phyloP scores from a whole-genome alignment of 345 rosid genomes.

The Erysimum cheiranthoides region DNA sequence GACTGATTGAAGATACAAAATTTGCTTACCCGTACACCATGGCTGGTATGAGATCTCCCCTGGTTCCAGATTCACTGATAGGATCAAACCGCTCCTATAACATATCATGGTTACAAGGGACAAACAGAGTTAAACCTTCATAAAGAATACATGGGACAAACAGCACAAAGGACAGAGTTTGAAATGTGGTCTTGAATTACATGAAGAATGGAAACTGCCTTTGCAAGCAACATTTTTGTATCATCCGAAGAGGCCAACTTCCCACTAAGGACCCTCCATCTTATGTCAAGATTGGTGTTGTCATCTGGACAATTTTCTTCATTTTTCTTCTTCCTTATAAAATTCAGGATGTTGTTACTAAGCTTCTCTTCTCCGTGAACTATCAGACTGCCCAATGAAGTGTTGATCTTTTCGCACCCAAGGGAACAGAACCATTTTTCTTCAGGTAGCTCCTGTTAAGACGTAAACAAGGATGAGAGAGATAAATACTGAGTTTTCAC shows the following conservation, averaged over 20 bases:
- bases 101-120: slow-evolving; percentile 25
- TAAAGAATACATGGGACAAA: background rate
- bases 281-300: slow-evolving; percentile 56
- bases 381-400: slow-evolving; percentile 61
- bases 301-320: slow-evolving; percentile 49
- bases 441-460: slow-evolving; percentile 79
- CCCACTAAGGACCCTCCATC: slow-evolving; percentile 87
- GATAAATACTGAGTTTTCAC: background rate
- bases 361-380: slow-evolving; percentile 76
- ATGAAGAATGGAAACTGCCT: slow-evolving; percentile 76
- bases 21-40: slow-evolving; percentile 84
- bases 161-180: background rate
- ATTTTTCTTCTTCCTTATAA: slow-evolving; percentile 53
- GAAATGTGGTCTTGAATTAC: slow-evolving; percentile 50
- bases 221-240: slow-evolving; percentile 58
- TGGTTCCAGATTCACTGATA: slow-evolving; percentile 63
- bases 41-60: slow-evolving; percentile 79
- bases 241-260: slow-evolving; percentile 59
- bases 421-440: slow-evolving; percentile 86
- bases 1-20: background rate
- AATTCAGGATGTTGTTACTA: slow-evolving; percentile 57
- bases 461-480: slow-evolving; percentile 15
- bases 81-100: slow-evolving; percentile 86
- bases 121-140: slow-evolving; percentile 33
- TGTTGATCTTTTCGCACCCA: slow-evolving; percentile 61